These are phyloP conservation scores for Cladophialophora yegresii DNA, from an alignment of 2,329 filamentous ascomycete species.

Conservation along the genomic window DNA sequence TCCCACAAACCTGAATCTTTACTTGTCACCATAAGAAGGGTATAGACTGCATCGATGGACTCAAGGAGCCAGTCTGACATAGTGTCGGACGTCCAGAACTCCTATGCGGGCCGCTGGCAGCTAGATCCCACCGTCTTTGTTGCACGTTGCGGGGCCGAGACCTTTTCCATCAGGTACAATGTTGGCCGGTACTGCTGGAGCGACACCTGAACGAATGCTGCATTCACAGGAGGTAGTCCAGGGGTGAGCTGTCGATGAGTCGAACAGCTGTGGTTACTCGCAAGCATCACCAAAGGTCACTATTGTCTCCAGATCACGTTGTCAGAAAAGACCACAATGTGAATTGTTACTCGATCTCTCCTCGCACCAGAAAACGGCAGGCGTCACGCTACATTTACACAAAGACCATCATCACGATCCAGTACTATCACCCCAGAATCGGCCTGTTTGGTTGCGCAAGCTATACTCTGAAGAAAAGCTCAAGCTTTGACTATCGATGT, in stretches of 20 bases:
- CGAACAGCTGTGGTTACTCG: neutral
- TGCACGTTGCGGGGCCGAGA: neutral
- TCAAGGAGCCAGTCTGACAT: neutral
- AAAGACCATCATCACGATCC: neutral
- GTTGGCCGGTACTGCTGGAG: neutral
- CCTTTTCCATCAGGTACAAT: neutral
- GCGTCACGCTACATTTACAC: neutral
- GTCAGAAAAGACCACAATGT: neutral
- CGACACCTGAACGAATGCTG: neutral
- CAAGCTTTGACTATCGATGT: neutral
- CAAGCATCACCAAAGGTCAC: neutral
- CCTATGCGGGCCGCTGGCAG: neutral
- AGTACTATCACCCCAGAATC: neutral
- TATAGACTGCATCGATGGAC: neutral
- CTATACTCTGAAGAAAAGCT: neutral
- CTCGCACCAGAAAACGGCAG: neutral
- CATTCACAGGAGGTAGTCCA: neutral
- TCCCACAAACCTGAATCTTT: neutral
- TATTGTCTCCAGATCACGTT: neutral
- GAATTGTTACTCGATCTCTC: neutral
- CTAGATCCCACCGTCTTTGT: neutral
- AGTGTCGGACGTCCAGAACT: neutral
- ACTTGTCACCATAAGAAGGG: neutral
- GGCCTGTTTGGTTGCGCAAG: neutral
- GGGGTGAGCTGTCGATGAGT: neutral